Evolutionary conservation across 1,284 basidiomycete genomes (phyloP).

Genomic region (Cutaneotrichosporon sp.): DNA sequence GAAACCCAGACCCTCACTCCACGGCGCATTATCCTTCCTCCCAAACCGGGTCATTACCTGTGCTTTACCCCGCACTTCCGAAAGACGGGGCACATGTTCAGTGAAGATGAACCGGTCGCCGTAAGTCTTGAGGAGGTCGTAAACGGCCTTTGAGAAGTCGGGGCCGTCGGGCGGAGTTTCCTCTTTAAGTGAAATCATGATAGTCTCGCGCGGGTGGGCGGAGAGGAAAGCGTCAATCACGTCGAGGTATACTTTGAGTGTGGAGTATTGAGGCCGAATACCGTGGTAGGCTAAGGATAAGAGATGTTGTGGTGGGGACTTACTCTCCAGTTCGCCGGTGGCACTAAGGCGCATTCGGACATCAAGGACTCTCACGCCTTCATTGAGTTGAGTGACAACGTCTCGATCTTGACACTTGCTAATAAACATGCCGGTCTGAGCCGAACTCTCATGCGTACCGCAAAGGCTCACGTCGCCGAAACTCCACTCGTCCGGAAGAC

Average conservation of each 20-base stretch:
- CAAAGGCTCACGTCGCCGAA: constrained; percentile 72
- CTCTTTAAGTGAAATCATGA: constrained; percentile 82
- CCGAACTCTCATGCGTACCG: constrained; percentile 57
- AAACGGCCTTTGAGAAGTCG: constrained; percentile 66
- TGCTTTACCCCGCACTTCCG: constrained; percentile 76
- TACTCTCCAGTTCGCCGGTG: constrained; percentile 55
- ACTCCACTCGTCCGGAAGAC: constrained; percentile 62
- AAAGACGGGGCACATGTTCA: constrained; percentile 71
- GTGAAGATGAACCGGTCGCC: constrained; percentile 73
- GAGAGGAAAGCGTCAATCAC: constrained; percentile 65
- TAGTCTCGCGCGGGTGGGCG: constrained; percentile 64
- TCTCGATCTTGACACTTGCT: constrained; percentile 50
- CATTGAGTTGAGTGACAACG: constrained; percentile 45
- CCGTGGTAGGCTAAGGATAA: constrained; percentile 69
- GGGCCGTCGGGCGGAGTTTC: constrained; percentile 57
- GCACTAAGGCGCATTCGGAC: constrained; percentile 68
- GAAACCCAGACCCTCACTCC: constrained; percentile 63
- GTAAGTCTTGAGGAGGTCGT: constrained; percentile 60
- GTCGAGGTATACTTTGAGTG: constrained; percentile 61
- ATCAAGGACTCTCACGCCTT: constrained; percentile 73
- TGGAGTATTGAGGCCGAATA: constrained; percentile 64
- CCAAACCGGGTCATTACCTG: constrained; percentile 78
- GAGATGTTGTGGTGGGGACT: constrained; percentile 15
- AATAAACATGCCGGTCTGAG: constrained; percentile 43
- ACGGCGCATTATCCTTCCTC: constrained; percentile 60